Evolutionary conservation across 2,329 filamentous ascomycete species (phyloP).

Genomic region (Simplicillium sp.): DNA sequence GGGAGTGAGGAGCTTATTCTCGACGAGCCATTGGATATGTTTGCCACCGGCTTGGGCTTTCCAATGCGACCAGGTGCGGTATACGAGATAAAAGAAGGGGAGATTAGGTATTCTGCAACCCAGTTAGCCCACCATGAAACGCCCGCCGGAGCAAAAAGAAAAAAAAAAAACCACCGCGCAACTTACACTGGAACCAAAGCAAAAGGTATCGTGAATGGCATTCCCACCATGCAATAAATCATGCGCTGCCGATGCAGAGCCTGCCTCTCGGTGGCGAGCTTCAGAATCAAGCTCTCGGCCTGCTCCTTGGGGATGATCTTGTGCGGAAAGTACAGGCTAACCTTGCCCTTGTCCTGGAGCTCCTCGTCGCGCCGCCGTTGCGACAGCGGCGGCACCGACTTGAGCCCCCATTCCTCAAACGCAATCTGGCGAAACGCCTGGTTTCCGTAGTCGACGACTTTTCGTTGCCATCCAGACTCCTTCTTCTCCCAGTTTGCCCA

Average conservation of each 20-base stretch:
- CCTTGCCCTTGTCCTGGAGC: constrained; percentile 49
- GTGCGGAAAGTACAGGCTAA: constrained; percentile 69
- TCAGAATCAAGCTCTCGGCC: constrained; percentile 56
- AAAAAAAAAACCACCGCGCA: constrained; percentile 1
- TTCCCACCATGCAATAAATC: constrained; percentile 70
- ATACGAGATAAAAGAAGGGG: constrained; percentile 92
- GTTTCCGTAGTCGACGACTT: constrained; percentile 80
- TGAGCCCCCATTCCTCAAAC: constrained; percentile 96
- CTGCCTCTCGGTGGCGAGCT: constrained; percentile 72
- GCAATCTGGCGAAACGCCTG: constrained; percentile 76
- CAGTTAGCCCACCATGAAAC: background rate
- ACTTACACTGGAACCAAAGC: constrained; percentile 78
- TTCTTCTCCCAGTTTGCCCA: constrained; percentile 87
- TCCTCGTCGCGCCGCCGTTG: constrained; percentile 55
- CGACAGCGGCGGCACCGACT: constrained; percentile 80
- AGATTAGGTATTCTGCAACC: constrained; percentile 70
- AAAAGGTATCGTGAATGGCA: constrained; percentile 77
- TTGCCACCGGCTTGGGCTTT: constrained; percentile 75
- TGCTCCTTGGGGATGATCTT: constrained; percentile 55
- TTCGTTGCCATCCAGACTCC: constrained; percentile 79
- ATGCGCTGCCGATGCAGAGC: constrained; percentile 66
- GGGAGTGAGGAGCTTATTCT: constrained; percentile 59
- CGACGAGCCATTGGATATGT: constrained; percentile 72
- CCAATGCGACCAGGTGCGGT: constrained; percentile 88
- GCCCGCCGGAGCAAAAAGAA: background rate